Base-by-base conservation (phyloP, 164 flowering plant species). In the Macadamia integrifolia region DNA sequence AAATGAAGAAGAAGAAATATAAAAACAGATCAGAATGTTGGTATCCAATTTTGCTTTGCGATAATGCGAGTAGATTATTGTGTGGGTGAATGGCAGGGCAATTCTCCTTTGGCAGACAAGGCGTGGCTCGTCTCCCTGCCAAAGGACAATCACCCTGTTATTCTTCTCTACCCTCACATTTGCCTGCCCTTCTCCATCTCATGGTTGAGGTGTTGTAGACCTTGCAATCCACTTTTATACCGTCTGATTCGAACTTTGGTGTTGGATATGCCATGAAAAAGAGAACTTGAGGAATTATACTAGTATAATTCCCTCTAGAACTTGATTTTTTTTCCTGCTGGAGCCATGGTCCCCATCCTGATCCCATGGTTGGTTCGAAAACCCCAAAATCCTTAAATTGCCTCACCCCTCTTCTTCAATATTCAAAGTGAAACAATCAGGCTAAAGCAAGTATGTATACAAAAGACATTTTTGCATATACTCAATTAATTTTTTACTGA, bases 181-280 rank as follows among this genome's bases (percentile, higher is more conserved):
- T 30, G 13, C 9, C 43, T 60, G 17, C 6, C n/a, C 9, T 42
- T 28, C 55, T 3, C 15, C 65, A 28, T 6, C 58, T 23, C 35
- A 32, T 46, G 49, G 31, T 61, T 44, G 65, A 17, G 23, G 23
- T 23, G 23, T 23, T 23, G 23, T 23, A 23, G 23, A 23, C 23
- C 23, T 23, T 23, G 23, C 23, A 23, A 23, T 17, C 6, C 2
- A 66, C 30, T 61, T 61, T 55, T 72, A 66, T 61, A 62, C 61
- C 2, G 14, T 32, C 18, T 48, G 55, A 63, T 63, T 70, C 71
- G 73, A 73, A 74, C 70, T 58, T 61, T 6, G 30, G 8, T 28
- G 40, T 46, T 69, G 77, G 77, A 74, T 74, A 74, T 74, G 72
- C 77, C 63, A 57, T 40, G n/a, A 43, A 58, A 11, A 66, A 18